Evolutionary conservation across 2,329 filamentous ascomycete genomes (phyloP), one percentile per base, ranked within the genome.

Genomic region (Diplodia sapinea): DNA sequence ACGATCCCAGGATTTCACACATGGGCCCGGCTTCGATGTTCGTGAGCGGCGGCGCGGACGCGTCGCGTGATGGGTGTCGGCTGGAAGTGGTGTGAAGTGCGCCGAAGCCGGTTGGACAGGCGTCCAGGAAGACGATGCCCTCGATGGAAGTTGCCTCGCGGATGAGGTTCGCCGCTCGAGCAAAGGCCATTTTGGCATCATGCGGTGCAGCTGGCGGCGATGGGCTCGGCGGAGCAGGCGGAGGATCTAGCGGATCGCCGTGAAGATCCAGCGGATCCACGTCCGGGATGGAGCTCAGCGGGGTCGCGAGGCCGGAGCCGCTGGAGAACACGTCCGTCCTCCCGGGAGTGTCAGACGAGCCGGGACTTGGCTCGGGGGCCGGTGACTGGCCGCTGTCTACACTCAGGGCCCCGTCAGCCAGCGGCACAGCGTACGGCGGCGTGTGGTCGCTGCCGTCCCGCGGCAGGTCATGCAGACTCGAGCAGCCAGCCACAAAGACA

Each of bases 51-150:
- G 8, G 31, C 12, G 43, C 12, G 12, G 12, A 15, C 26, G 38
- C 43, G 15, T 47, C 56, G 1, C 36, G 4, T 11, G 20, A 26
- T 4, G 26, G 26, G 26, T 26, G 26, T 26, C 15, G 13, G 36
- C 8, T 2, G 56, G 3, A 2, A 1, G 11, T 2, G 17, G 7
- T 11, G 17, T 23, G 6, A 8, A 33, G 52, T 23, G 23, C 15
- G 12, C 17, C 59, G 20, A 23, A 31, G 20, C 38, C 51, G 20
- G 61, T 74, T 29, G 77, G 69, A 8, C 74, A 76, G 13, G 76
- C 76, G 55, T 78, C 76, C 1, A 78, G 69, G 15, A 78, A 75
- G 1, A 77, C n/a, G 1, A 78, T 75, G 17, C 76, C 76, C 29
- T 77, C 74, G 1, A 78, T 59, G 31, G 74, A 70, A 51, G 74